These are phyloP conservation scores for Auriscalpium vulgare DNA, from an alignment of 768 basidiomycete species.

Conservation along the genomic window DNA sequence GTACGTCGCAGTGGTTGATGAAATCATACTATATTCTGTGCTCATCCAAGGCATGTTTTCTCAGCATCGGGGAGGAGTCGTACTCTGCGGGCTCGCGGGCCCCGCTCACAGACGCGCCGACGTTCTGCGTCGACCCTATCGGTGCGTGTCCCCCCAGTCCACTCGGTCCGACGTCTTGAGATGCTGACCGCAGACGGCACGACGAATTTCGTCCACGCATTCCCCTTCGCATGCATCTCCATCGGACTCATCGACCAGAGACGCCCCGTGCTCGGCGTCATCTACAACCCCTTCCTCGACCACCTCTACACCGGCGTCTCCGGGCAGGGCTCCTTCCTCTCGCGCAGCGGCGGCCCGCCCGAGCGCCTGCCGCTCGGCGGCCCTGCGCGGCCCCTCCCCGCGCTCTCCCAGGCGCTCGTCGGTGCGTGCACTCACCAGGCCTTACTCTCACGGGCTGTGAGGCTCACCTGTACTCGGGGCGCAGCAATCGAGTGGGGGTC, in stretches of 20 bases:
- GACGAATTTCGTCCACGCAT: constrained; percentile 81
- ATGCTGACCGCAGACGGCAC: constrained; percentile 54
- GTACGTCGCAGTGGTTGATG: constrained; percentile 35
- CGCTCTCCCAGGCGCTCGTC: constrained; percentile 64
- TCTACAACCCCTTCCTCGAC: constrained; percentile 89
- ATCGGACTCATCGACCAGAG: constrained; percentile 82
- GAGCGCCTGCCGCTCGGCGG: constrained; percentile 59
- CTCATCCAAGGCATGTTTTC: neutral
- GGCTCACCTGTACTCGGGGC: constrained; percentile 26
- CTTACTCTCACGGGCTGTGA: neutral
- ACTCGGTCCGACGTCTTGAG: neutral
- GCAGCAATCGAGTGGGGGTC: constrained; percentile 86
- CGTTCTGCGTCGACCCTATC: constrained; percentile 95
- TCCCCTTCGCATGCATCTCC: constrained; percentile 86
- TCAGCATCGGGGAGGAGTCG: constrained; percentile 90
- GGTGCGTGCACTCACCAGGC: constrained; percentile 28
- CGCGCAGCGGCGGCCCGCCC: constrained; percentile 23
- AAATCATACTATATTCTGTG: neutral
- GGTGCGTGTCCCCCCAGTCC: constrained; percentile 34
- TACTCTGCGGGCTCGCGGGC: constrained; percentile 67
- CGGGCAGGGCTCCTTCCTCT: constrained; percentile 72
- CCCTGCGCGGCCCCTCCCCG: constrained; percentile 48
- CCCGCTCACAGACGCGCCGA: constrained; percentile 78
- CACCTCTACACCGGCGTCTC: constrained; percentile 77
- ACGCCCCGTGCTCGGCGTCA: constrained; percentile 80